These are phyloP conservation scores for Dryas alaskensis DNA, from an alignment of 306 rosid genomes.

Conservation along the genomic window DNA sequence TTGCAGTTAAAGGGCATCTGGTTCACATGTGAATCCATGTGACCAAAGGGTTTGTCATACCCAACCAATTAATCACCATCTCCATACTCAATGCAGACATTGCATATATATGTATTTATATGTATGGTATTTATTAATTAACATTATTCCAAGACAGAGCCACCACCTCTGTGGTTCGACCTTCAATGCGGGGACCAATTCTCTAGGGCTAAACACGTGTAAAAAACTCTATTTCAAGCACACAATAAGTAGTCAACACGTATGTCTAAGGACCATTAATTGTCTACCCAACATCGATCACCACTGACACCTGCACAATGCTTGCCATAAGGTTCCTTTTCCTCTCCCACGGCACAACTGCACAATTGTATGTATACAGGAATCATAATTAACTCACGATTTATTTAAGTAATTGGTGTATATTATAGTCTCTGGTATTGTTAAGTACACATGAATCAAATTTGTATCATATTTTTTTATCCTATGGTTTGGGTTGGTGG, in stretches of 20 bases:
- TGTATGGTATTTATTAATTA: not conserved
- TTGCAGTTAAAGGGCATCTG: conserved; percentile 21
- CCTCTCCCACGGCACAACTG: not conserved
- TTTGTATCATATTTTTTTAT: not conserved
- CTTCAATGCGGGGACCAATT: conserved; percentile 54
- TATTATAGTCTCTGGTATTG: too few relatives aligned
- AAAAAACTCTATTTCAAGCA: not conserved
- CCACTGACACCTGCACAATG: conserved; percentile 16
- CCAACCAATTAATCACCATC: conserved; percentile 11
- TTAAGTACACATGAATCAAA: not conserved
- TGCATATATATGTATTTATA: not conserved
- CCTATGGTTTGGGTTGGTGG: conserved; percentile 33
- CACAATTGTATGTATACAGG: too few relatives aligned
- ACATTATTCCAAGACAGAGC: conserved; percentile 3
- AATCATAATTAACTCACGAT: too few relatives aligned
- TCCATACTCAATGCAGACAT: not conserved
- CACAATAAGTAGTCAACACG: conserved; percentile 14
- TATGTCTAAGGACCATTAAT: conserved; percentile 16
- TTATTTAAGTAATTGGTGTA: not conserved
- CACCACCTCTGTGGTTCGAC: conserved; percentile 28
- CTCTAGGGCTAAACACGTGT: conserved; percentile 33
- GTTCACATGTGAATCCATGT: conserved; percentile 44
- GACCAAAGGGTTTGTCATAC: conserved; percentile 23
- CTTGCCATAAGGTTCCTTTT: conserved; percentile 14
- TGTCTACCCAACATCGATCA: not conserved